Base-by-base conservation (phyloP, 495 filamentous ascomycete genomes). In the Neurospora sublineolata region DNA sequence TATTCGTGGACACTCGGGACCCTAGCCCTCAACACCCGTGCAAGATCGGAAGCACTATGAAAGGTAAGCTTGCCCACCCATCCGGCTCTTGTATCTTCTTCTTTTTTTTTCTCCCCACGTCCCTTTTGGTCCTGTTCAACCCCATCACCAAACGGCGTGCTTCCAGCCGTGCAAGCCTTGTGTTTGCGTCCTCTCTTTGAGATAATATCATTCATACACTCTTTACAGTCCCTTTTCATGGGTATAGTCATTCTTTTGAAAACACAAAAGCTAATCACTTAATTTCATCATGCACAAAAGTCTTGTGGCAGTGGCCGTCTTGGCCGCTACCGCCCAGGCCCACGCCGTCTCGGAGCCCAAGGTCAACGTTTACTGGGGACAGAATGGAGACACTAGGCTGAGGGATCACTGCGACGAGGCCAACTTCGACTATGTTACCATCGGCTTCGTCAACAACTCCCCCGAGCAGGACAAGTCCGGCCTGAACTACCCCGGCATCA, bases 111-210 rank as follows among this genome's bases (percentile, higher is more conserved):
- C 70, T 46, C 71, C 69, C 38, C 46, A 73, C 75, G 73, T 71
- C 74, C 72, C 67, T 33, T 64, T 75, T 69, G 37, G 74, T 75
- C 67, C 30, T 70, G 40, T 74, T 77, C 74, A 80, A 78, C 76
- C 78, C 76, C 70, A 79, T 64, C 40, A 81, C 44, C 69, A 60
- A 75, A 76, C 79, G 80, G 76, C 80, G 73, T 78, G 76, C 70
- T 75, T 79, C 74, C 73, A 77, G 79, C 79, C 77, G 79, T 80
- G 74, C 81, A 79, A 81, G 74, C 79, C 64, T 77, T 76, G 78
- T 76, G 82, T 83, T 81, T 84, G 81, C 82, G 82, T 84, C 81
- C 82, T 80, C 78, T 84, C 82, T 69, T 83, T 76, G 75, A 75
- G 73, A 67, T 72, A 67, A 72, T 76, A 77, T 69, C 73, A 76